Percentiles rank a stretch among this genome's conserved stretches.
These are phyloP conservation scores for Xylaria grammica DNA, from an alignment of 495 filamentous ascomycete species.

Conservation along the genomic window DNA sequence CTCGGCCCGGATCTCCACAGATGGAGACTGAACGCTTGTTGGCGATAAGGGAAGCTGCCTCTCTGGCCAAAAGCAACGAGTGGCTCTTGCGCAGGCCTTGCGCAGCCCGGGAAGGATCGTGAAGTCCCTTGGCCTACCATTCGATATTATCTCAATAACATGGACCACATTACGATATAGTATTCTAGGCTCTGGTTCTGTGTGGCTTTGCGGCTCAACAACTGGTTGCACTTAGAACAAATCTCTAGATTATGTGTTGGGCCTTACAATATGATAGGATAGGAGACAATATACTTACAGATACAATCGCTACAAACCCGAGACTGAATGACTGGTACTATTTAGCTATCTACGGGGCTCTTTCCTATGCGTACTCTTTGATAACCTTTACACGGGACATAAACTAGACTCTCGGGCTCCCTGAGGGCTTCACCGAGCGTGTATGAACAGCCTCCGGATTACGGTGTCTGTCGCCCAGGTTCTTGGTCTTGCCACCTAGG, in stretches of 20 bases:
- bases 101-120: slow-evolving; percentile 79
- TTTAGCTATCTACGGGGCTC: slow-evolving; percentile 69
- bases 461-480: slow-evolving; percentile 79
- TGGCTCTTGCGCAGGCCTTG: slow-evolving; percentile 83
- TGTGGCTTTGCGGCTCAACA: slow-evolving; percentile 72
- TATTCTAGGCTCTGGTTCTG: slow-evolving; percentile 73
- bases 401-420: slow-evolving; percentile 77
- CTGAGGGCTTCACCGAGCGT: slow-evolving; percentile 74
- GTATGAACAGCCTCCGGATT: slow-evolving; percentile 64
- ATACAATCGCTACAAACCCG: slow-evolving; percentile 26
- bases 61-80: slow-evolving; percentile 86
- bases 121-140: slow-evolving; percentile 72
- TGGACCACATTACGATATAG: slow-evolving; percentile 85
- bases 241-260: slow-evolving; percentile 83
- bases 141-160: slow-evolving; percentile 69
- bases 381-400: slow-evolving; percentile 74
- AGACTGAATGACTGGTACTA: slow-evolving; percentile 74
- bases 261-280: slow-evolving; percentile 30
- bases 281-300: not conserved
- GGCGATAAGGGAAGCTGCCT: slow-evolving; percentile 80
- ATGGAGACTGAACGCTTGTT: not conserved
- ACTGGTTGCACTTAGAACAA: slow-evolving; percentile 70
- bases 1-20: slow-evolving; percentile 29
- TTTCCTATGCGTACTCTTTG: slow-evolving; percentile 66
- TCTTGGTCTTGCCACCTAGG: slow-evolving; percentile 75